Base-by-base conservation (phyloP, 441 rosid genomes). In the Mallotus japonicus region DNA sequence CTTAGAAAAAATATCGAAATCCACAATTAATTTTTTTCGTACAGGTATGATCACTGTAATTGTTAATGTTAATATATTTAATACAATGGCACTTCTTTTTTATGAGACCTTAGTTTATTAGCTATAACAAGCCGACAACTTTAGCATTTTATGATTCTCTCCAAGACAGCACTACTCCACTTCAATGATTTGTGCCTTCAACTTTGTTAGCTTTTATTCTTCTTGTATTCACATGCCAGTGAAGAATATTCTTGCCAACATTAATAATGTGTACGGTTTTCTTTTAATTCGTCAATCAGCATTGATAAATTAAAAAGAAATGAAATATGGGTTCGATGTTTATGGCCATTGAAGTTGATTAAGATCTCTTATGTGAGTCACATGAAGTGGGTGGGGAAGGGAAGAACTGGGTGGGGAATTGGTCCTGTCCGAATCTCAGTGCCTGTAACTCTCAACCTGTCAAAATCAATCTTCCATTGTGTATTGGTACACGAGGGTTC, bases 181-280 rank as follows among this genome's bases (percentile, higher is more conserved):
- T 32, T 62, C 9, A 10, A 53, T 12, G 44, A 62, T 56, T 50
- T 40, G 55, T 12, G 40, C 42, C 53, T 51, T 55, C 50, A 40
- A n/a, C 40, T 44, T 44, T 56, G 17, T 58, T 67, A 42, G 15
- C n/a, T 67, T 63, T 42, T 54, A 59, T 63, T 73, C 77, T 65
- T 73, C 77, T 65, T 73, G 69, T 76, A 61, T 71, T 72, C 72
- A 70, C 68, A 67, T 54, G 65, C 61, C 57, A 40, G 22, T 24
- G 46, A 40, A 70, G 78, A 71, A 82, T 68, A 78, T 58, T 34
- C 20, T 56, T 12, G 62, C 19, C 32, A 28, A 24, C 20, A 70
- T n/a, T 24, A 37, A 37, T 37, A 0, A 16, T 53, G 47, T 69
- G 64, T 32, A 37, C 15, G 20, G 15, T 56, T 28, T 58, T 34